Conservation (phyloP, 1,284 basidiomycete species). For the Polyporus tsugae region DNA sequence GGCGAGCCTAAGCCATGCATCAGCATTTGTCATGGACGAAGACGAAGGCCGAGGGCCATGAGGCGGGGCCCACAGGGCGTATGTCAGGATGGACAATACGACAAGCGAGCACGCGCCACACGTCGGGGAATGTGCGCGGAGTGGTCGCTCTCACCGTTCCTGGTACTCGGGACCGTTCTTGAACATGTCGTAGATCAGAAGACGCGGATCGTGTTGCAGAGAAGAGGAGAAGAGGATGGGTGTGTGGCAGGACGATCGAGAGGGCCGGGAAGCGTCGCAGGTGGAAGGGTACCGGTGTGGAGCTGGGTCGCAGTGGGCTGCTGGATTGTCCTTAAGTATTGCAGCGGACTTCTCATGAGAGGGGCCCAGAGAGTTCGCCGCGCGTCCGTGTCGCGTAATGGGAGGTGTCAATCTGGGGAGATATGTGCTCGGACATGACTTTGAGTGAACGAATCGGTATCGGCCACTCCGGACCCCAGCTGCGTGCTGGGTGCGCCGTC, state of each 20-base stretch:
- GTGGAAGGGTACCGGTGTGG: conserved; percentile 16
- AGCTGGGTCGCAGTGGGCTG: conserved; percentile 15
- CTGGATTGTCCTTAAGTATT: conserved; percentile 27
- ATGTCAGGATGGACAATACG: conserved; percentile 7
- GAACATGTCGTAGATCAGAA: conserved; percentile 37
- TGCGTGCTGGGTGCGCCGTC: conserved; percentile 21
- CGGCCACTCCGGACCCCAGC: conserved; percentile 30
- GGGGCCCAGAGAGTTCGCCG: conserved; percentile 17
- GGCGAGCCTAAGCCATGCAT: conserved; percentile 35
- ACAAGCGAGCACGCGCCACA: conserved; percentile 1
- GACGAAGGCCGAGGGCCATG: conserved; percentile 4
- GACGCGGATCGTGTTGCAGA: conserved; percentile 26
- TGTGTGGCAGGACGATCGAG: conserved; percentile 25
- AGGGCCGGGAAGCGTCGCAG: conserved; percentile 26
- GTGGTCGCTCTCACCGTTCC: conserved; percentile 36
- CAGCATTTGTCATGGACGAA: conserved; percentile 9
- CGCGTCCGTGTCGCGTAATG: conserved; percentile 32
- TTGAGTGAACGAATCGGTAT: conserved; percentile 31
- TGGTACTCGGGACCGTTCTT: conserved; percentile 44
- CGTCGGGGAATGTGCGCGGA: conserved; percentile 3
- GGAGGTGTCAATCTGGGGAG: conserved; percentile 28
- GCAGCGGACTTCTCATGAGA: conserved; percentile 18
- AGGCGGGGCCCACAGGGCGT: neutral
- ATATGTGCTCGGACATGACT: conserved; percentile 35
- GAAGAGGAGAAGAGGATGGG: conserved; percentile 21